These are phyloP conservation scores for Phanerodontia chrysosporium DNA, from an alignment of 768 basidiomycete genomes.

Conservation along the genomic window DNA sequence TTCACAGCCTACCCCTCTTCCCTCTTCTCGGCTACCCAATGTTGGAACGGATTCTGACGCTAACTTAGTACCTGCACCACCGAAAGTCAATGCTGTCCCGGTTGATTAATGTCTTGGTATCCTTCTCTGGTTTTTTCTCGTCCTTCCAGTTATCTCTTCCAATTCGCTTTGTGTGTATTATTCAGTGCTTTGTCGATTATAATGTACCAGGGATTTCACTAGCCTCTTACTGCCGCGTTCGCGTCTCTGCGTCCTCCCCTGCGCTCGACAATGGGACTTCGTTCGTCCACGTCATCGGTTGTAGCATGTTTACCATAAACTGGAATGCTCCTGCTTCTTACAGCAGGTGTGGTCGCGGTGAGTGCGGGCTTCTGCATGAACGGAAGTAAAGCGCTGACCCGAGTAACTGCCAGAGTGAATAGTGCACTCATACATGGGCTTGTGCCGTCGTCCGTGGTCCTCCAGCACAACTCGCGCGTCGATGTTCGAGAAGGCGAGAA, in stretches of 20 bases:
- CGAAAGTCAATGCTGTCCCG: constrained; percentile 7
- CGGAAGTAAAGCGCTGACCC: neutral
- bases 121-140: neutral
- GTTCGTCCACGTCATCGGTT: neutral
- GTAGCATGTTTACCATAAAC: neutral
- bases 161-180: neutral
- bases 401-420: neutral
- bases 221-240: neutral
- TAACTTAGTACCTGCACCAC: neutral
- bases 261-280: too few species aligned
- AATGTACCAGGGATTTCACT: constrained; percentile 6
- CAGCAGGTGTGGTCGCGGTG: neutral
- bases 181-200: neutral
- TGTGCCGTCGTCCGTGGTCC: too few species aligned
- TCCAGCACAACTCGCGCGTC: too few species aligned
- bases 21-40: constrained; percentile 5
- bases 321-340: neutral
- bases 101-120: constrained; percentile 1
- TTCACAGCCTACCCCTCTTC: constrained; percentile 6
- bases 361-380: neutral
- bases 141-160: neutral
- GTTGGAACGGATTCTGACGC: constrained; percentile 1
- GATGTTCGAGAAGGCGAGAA: neutral
- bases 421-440: neutral
- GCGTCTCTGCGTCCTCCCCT: too few species aligned